Evolutionary conservation across 148 eudicot species (phyloP), one percentile per base, ranked within the genome.

Genomic region (Rheum nobile): DNA sequence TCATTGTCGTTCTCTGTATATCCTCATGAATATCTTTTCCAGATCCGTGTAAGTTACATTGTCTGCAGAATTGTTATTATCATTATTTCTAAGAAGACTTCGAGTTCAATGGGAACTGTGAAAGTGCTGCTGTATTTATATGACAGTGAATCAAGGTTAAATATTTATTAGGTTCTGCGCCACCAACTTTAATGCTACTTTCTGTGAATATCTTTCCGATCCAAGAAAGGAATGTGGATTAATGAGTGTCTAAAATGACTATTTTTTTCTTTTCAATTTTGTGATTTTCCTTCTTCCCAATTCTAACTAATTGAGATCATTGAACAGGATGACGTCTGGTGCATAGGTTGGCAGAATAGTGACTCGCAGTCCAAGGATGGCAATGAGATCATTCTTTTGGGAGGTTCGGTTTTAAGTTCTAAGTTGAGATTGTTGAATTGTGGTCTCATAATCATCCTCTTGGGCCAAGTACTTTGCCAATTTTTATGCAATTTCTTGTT

Each of bases 291-390:
- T 72, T 43, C 61, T 4, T 57, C 34, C 37, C 37, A 11, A n/a
- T 13, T n/a, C 55, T 32, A 21, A 41, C 16, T 67, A 43, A 29
- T 61, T n/a, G 67, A 26, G 22, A 31, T 17, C 52, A 35, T 54
- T 69, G 54, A 32, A 75, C 88, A 88, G 92, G 77, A 73, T 1
- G 41, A 73, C 10, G 80, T 80, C 54, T 84, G 92, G 92, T 88
- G 92, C 50, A 38, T 86, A 3, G 89, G 92, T 50, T 88, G 89
- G 92, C 82, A 81, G 83, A 84, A 75, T 72, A 79, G 82, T 32
- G 85, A 80, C 37, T 35, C 79, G 59, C 89, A 84, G 72, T 71
- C 85, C 43, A 77, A 77, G 71, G 83, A 86, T n/a, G 91, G 91
- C 31, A 81, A 78, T 55, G 88, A 81, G 29, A 69, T 86, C 67